phyloP scores from a whole-genome alignment of 2,329 filamentous ascomycete species.

The Fusarium brevicatenulatum region DNA sequence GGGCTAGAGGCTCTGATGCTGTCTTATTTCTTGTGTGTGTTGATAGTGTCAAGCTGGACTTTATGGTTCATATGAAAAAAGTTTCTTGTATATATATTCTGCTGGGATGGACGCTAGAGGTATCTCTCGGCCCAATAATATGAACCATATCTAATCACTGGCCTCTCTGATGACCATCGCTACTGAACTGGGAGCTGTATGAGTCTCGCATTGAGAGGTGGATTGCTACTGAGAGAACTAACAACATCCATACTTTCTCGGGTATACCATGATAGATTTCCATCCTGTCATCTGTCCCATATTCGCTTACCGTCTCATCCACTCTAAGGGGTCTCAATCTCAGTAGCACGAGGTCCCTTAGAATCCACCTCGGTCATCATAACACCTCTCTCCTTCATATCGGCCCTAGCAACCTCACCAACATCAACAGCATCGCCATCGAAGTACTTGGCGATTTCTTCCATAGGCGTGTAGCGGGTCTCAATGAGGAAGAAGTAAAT shows the following conservation, averaged over 20 bases:
- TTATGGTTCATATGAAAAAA: background rate
- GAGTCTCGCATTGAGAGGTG: rapidly evolving
- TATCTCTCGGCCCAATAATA: background rate
- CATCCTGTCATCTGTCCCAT: rapidly evolving
- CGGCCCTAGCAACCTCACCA: conserved; percentile 12
- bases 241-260: rapidly evolving
- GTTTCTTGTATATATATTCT: conserved; percentile 21
- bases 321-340: background rate
- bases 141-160: background rate
- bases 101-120: background rate
- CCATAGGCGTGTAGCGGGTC: conserved; percentile 17
- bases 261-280: background rate
- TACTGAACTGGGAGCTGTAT: rapidly evolving
- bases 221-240: background rate
- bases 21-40: background rate
- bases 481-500: conserved; percentile 31
- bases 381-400: conserved; percentile 15
- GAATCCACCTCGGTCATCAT: background rate
- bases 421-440: conserved; percentile 16
- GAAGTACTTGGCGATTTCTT: conserved; percentile 20
- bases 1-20: background rate
- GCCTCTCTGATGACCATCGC: rapidly evolving
- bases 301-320: rapidly evolving
- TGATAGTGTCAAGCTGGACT: background rate
- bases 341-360: conserved; percentile 1